These are phyloP conservation scores for Elsinoe perseae DNA, from an alignment of 2,329 filamentous ascomycete genomes.

Conservation along the genomic window DNA sequence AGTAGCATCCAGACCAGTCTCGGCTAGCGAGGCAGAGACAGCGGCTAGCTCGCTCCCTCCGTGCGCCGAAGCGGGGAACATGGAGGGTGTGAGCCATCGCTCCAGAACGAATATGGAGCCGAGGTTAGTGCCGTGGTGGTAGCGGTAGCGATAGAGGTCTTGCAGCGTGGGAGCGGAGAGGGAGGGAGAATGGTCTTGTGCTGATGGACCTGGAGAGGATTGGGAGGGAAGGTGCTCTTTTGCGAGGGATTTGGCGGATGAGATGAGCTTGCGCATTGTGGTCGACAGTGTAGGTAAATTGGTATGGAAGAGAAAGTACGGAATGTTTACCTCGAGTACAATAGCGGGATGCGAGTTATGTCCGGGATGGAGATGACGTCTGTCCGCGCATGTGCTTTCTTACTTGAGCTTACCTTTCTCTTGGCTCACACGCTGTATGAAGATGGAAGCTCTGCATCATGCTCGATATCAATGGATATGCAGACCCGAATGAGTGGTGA, in stretches of 20 bases:
- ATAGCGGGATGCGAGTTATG: conserved; percentile 3
- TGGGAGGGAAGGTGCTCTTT: background rate
- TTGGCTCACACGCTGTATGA: background rate
- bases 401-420: background rate
- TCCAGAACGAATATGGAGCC: conserved; percentile 55
- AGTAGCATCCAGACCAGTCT: conserved; percentile 42
- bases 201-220: background rate
- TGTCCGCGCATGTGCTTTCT: background rate
- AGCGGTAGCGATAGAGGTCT: conserved; percentile 48
- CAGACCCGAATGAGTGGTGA: background rate
- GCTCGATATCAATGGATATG: too few relatives aligned
- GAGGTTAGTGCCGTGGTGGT: conserved; percentile 53
- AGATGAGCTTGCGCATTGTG: conserved; percentile 7
- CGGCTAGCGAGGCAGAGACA: conserved; percentile 41
- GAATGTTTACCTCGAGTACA: background rate
- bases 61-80: conserved; percentile 41
- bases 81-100: conserved; percentile 47
- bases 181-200: conserved; percentile 20
- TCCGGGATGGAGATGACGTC: conserved; percentile 5
- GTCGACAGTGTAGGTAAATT: background rate
- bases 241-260: conserved; percentile 7
- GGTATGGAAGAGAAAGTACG: background rate
- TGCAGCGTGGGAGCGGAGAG: conserved; percentile 34
- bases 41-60: conserved; percentile 47
- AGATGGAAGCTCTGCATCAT: background rate